Percentiles rank a stretch among this genome's conserved stretches.
Evolutionary conservation across 176 grass and related monocot genomes (phyloP).

Genomic region (Raddia distichophylla): DNA sequence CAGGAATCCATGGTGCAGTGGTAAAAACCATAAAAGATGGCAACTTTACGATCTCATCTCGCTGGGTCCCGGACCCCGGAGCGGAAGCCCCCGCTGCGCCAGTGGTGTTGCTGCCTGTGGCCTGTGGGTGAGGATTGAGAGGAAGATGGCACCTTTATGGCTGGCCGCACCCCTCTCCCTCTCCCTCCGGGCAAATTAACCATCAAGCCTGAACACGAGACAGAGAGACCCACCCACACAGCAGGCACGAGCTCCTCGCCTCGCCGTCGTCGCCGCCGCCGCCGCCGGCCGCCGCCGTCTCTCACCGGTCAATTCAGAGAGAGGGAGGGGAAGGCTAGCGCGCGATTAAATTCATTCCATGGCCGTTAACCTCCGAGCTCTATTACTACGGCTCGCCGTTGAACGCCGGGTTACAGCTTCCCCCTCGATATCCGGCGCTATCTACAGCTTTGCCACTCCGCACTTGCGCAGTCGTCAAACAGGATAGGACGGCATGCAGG

Average conservation of each 20-base stretch:
- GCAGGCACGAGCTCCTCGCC: background rate
- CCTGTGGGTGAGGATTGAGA: background rate
- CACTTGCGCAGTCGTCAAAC: background rate
- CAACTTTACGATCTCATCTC: background rate
- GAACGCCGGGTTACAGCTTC: background rate
- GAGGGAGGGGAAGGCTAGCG: background rate
- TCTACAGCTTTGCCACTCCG: background rate
- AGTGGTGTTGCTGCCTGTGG: background rate
- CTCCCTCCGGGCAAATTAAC: background rate
- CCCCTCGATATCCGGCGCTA: background rate
- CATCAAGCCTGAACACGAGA: background rate
- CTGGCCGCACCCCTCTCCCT: background rate
- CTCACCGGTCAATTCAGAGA: background rate
- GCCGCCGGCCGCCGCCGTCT: too few species aligned
- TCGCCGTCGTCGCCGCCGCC: background rate
- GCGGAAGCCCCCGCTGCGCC: background rate
- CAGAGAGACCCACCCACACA: constrained; percentile 10
- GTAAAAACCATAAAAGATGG: background rate
- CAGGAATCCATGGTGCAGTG: background rate
- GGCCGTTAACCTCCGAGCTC: background rate
- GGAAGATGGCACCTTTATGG: constrained; percentile 9
- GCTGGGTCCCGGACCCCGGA: background rate
- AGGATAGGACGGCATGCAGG: background rate
- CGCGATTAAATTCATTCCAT: background rate
- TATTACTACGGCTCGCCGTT: background rate